Base-by-base conservation (phyloP, 2,329 filamentous ascomycete species). In the Stenocarpella maydis region DNA sequence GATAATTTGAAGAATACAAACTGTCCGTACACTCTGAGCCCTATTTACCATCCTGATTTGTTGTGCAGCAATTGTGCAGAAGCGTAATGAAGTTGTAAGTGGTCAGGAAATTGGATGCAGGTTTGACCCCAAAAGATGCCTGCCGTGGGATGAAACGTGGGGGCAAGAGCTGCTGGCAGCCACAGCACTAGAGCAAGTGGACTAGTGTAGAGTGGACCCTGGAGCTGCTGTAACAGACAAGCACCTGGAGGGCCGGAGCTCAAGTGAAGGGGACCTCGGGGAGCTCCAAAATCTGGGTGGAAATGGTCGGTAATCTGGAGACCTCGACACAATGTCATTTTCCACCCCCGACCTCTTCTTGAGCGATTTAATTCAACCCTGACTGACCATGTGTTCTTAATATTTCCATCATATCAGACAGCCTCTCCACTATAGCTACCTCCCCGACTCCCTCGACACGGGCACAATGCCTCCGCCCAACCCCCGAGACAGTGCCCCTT, bases 381-480 rank as follows among this genome's bases (percentile, higher is more conserved):
- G 21, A 47, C 55, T 31, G 21, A 47, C 41, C 50, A 71, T 71
- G 70, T 67, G 17, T 50, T 47, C 61, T 43, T 69, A 69, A 61
- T 65, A n/a, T 63, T 49, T 58, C 17, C 31, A 8, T 31, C 34
- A 26, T 9, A 53, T 10, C 41, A n/a, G 31, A 21, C 55, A 47
- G 31, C 17, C 12, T 19, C 39, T 45, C 60, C 37, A 49, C 50
- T 49, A 39, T 43, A 39, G 34, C 19, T 54, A 60, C 24, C 65
- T 19, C 39, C 47, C 28, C 58, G 15, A 28, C 15, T 2, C 43
- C 67, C 24, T 53, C 55, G 28, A 45, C 39, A 41, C 39, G 39
- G n/a, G 63, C 69, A 75, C 69, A 67, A 78, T 78, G 76, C 74
- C 77, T 67, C 71, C 76, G 68, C 75, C 72, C 52, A 75, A 75